These are phyloP conservation scores for Gelatoporia subvermispora DNA, from an alignment of 768 basidiomycete genomes.

Conservation along the genomic window DNA sequence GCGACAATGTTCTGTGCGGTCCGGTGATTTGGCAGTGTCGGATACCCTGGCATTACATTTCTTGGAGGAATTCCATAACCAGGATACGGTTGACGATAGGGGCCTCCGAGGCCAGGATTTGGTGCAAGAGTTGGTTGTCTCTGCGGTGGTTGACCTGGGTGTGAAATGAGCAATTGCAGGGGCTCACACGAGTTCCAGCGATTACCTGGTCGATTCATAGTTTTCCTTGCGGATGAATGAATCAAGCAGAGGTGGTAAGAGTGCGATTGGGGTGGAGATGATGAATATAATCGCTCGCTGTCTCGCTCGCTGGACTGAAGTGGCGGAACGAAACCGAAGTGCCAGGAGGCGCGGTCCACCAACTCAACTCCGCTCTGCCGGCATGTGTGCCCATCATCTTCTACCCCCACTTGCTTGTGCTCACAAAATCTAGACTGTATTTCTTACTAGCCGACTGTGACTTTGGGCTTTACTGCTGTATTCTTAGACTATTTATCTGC, in stretches of 20 bases:
- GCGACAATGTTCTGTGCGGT: conserved; percentile 52
- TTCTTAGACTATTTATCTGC: conserved; percentile 3
- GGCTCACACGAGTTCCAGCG: conserved; percentile 11
- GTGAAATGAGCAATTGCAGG: conserved; percentile 15
- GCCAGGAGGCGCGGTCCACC: too few species aligned
- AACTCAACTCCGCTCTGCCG: too few species aligned
- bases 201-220: conserved; percentile 34
- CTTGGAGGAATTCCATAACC: conserved; percentile 60
- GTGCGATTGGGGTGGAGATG: conserved; percentile 4
- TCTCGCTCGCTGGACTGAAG: conserved; percentile 11
- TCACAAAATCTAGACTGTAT: background rate
- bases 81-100: conserved; percentile 54
- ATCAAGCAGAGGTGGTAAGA: background rate
- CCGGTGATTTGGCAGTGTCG: conserved; percentile 59
- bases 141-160: conserved; percentile 74
- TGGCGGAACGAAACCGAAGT: conserved; percentile 15
- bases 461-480: conserved; percentile 3
- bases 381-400: conserved; percentile 6
- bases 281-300: conserved; percentile 14
- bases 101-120: conserved; percentile 55
- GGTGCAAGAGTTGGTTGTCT: conserved; percentile 72
- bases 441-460: background rate
- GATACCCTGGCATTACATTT: conserved; percentile 49
- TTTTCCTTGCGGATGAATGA: conserved; percentile 4
- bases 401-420: conserved; percentile 3